A percentile compares a stretch with the other conserved stretches of the same genome.
Conservation (phyloP, 257 asterid species). For the Handroanthus guayacan region DNA sequence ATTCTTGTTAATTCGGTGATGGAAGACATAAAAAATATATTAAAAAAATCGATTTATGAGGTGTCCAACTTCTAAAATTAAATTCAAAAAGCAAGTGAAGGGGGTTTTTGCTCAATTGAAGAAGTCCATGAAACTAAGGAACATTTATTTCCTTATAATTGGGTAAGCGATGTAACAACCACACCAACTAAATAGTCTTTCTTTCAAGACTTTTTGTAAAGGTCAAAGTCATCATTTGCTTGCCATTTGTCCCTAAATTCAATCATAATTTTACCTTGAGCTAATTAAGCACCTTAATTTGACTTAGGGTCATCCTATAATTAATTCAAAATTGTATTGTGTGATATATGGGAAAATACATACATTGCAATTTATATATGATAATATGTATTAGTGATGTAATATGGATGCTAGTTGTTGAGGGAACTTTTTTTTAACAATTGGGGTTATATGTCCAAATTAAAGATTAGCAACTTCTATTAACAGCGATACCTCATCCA, state of each 20-base stretch:
- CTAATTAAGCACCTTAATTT: background rate
- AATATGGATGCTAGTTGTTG: too few relatives aligned
- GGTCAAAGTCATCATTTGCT: slow-evolving; percentile 57
- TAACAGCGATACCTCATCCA: too few relatives aligned
- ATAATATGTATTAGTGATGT: too few relatives aligned
- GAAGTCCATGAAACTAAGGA: slow-evolving; percentile 44
- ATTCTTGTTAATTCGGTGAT: slow-evolving; percentile 26
- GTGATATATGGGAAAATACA: background rate
- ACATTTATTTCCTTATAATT: slow-evolving; percentile 58
- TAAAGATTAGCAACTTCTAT: too few relatives aligned
- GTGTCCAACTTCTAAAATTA: slow-evolving; percentile 32
- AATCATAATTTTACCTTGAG: slow-evolving; percentile 24
- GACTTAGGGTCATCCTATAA: background rate
- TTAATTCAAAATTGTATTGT: background rate
- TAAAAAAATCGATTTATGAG: slow-evolving; percentile 23
- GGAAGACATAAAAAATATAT: background rate
- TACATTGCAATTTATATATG: too few relatives aligned
- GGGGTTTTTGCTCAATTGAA: slow-evolving; percentile 31
- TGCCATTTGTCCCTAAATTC: slow-evolving; percentile 49
- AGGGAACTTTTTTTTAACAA: too few relatives aligned
- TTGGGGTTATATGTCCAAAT: too few relatives aligned
- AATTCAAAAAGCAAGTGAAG: slow-evolving; percentile 11
- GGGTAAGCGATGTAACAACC: slow-evolving; percentile 80
- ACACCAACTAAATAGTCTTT: slow-evolving; percentile 59
- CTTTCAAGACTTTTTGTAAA: slow-evolving; percentile 44